Conservation (phyloP, 2,329 filamentous ascomycete species). For the Aureobasidium musti region DNA sequence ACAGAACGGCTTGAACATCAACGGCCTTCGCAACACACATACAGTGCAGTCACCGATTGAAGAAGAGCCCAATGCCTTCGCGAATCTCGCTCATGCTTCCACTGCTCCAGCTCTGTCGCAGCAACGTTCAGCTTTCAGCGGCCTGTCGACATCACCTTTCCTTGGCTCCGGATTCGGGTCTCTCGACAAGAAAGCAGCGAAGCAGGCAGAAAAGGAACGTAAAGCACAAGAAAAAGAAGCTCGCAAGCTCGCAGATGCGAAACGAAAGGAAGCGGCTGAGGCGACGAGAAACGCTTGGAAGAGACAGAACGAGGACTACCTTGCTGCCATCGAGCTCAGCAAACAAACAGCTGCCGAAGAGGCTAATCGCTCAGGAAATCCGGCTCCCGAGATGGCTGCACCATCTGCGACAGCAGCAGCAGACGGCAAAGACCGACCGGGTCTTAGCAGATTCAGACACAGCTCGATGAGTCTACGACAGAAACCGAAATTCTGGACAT, state of each 20-base stretch:
- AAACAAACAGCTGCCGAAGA: constrained; percentile 62
- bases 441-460: constrained; percentile 55
- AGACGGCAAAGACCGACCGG: constrained; percentile 33
- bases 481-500: constrained; percentile 67
- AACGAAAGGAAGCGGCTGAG: constrained; percentile 39
- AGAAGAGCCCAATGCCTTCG: constrained; percentile 54
- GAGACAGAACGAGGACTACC: constrained; percentile 64
- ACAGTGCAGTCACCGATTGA: constrained; percentile 41
- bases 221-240: constrained; percentile 61
- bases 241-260: constrained; percentile 50
- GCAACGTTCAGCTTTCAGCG: constrained; percentile 22
- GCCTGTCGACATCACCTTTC: constrained; percentile 25
- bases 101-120: constrained; percentile 57
- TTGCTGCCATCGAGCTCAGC: constrained; percentile 66
- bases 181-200: constrained; percentile 67
- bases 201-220: constrained; percentile 59
- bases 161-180: constrained; percentile 49
- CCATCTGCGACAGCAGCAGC: constrained; percentile 26
- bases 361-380: constrained; percentile 32
- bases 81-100: constrained; percentile 64
- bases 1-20: constrained; percentile 38
- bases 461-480: constrained; percentile 77
- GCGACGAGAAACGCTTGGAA: constrained; percentile 58
- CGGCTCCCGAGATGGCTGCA: constrained; percentile 3
- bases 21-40: constrained; percentile 39